These are phyloP conservation scores for Zoysia japonica DNA, from an alignment of 176 grass and related monocot species.

Conservation along the genomic window DNA sequence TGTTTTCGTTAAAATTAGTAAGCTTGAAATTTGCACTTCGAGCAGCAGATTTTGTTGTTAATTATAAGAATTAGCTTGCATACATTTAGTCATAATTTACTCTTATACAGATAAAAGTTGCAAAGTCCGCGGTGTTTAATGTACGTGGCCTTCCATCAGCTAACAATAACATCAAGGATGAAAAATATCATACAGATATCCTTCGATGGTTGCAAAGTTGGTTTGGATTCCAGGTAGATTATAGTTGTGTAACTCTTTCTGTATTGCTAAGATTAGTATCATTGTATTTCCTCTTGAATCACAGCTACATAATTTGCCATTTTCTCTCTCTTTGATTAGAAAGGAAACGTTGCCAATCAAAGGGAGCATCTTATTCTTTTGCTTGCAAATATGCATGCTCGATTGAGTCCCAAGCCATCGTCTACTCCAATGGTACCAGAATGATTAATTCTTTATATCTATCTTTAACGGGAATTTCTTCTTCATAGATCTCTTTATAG, in stretches of 20 bases:
- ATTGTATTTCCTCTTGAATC: constrained; percentile 21
- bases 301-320: constrained; percentile 30
- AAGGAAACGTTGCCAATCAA: constrained; percentile 95
- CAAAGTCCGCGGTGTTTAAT: constrained; percentile 72
- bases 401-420: constrained; percentile 72
- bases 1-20: not conserved
- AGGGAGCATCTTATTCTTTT: constrained; percentile 95
- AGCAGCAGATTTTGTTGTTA: not conserved
- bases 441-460: constrained; percentile 22
- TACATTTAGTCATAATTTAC: constrained; percentile 14
- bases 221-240: constrained; percentile 92
- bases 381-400: constrained; percentile 84
- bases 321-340: constrained; percentile 41
- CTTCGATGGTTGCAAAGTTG: constrained; percentile 85
- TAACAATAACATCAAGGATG: constrained; percentile 47
- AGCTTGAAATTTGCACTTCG: not conserved
- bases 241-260: constrained; percentile 2
- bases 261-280: constrained; percentile 16
- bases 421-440: constrained; percentile 66
- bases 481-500: constrained; percentile 46
- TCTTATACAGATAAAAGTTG: constrained; percentile 70
- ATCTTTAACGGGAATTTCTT: constrained; percentile 42
- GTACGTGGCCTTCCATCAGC: constrained; percentile 75
- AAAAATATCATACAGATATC: constrained; percentile 62
- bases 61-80: constrained; percentile 12